Base-by-base conservation (phyloP, 768 basidiomycete genomes). In the Rhodotorula babjevae region DNA sequence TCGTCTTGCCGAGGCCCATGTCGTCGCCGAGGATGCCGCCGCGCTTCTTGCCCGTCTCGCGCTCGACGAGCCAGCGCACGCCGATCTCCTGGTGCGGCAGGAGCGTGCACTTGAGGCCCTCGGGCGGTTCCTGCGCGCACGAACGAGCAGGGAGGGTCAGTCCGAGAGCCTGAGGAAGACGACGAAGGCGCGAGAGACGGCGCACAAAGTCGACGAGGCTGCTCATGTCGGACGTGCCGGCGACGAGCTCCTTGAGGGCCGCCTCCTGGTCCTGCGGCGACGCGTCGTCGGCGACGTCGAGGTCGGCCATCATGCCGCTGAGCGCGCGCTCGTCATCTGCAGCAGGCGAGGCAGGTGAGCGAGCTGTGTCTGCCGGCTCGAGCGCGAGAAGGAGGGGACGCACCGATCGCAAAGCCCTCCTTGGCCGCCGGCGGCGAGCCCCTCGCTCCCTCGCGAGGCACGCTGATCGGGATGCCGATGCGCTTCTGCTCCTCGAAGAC, bases 51-150 rank as follows among this genome's bases (percentile, higher is more conserved):
- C 87, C 88, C 15, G 25, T 42, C 81, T 98, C 95, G 29, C 94
- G 85, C 14, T 88, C 87, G 33, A 83, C 83, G 90, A 99, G 93
- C 94, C 94, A 99, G 36, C 81, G 81, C 0, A 93, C 85, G 31
- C 92, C 92, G 61, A 90, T 82, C 16, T 96, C 84, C 77, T 99
- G 96, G 25, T 76, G 69, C 11, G 75, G 63, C 3, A 70, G 52
- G 27, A 76, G 69, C 27, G 42, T 67, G 71, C 65, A 63, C 4
- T 21, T 33, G 18, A 72, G 71, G 23, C 70, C 67, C 2, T 47
- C 33, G 2, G 68, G 68, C 12, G 65, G 61, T 0, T 62, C 21
- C 56, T 67, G 29, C 42, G 47, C 8, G 3, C 2, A 23, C 5
- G 23, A 8, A 10, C 19, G 8, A 18, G 5, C 44, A 6, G 3